Evolutionary conservation across 805 yeast genomes (phyloP), one percentile per base, ranked within the genome.

Genomic region (Sugiyamaella valdiviana): DNA sequence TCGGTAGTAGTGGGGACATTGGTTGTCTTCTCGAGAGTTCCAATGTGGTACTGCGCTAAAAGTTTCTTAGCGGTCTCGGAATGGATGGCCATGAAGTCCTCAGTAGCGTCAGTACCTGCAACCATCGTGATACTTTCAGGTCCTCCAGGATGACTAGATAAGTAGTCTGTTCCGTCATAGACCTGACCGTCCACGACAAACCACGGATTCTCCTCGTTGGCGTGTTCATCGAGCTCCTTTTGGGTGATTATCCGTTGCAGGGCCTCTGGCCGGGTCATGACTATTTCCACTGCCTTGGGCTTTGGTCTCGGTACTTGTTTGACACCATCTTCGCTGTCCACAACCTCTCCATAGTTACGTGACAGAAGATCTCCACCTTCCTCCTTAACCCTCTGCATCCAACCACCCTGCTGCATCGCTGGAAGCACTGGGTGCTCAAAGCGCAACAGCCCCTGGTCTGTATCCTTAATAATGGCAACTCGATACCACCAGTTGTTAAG

Each of bases 51-150:
- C 4, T 26, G n/a, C 19, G 46, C 46, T n/a, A 43, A 17, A 16
- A 43, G 26, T 21, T 23, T 12, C n/a, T 43, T 43, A 5, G 46
- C 46, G n/a, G 46, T 43, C 15, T 43, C 46, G 19, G 46, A 43
- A 15, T 43, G 46, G 21, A 43, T 43, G 16, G 46, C 46, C 46
- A 43, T 43, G 40, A 43, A 43, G n/a, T 43, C 46, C n/a, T 43
- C 46, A n/a, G 46, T 43, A 19, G 46, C 46, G 17, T 43, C 46
- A 19, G 46, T 43, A 20, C 46, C 46, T 15, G 46, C 46, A 19
- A 43, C 40, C 46, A 43, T 43, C 2, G 46, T 43, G 19, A 43
- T 43, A 35, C 46, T 43, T 21, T 43, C 46, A 29, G 46, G 40
- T 6, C 46, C 46, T 15, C 46, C 46, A 6, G 46, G 46, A 19